Evolutionary conservation across 192 early-diverging fungal species (phyloP).

Genomic region (Spizellomyces punctatus): DNA sequence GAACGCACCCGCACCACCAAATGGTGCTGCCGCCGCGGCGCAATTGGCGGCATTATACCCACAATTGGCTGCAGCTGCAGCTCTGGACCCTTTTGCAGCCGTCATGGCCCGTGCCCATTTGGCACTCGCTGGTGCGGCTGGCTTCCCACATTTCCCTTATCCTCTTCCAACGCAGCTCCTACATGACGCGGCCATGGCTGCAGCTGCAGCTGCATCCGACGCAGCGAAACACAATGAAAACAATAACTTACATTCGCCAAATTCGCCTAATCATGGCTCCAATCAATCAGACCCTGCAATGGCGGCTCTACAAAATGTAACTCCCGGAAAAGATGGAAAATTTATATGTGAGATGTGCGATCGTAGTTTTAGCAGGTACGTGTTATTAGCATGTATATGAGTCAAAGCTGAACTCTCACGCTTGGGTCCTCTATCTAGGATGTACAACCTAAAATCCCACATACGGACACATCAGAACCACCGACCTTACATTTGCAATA

Average conservation of each 20-base stretch:
- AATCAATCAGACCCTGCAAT: neutral
- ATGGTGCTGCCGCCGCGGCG: neutral
- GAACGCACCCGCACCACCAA: neutral
- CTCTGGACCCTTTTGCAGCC: constrained; percentile 29
- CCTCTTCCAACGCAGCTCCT: constrained; percentile 19
- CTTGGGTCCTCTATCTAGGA: constrained; percentile 13
- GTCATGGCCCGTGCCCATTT: constrained; percentile 34
- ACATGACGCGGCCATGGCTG: constrained; percentile 32
- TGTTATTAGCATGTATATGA: neutral
- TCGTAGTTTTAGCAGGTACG: constrained; percentile 32
- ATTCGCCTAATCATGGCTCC: neutral
- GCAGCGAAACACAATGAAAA: neutral
- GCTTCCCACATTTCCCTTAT: constrained; percentile 21
- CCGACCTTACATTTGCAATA: constrained; percentile 40
- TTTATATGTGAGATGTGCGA: constrained; percentile 32
- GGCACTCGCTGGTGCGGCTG: constrained; percentile 2
- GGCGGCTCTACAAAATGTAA: neutral
- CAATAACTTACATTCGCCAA: neutral
- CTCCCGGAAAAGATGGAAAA: constrained; percentile 23
- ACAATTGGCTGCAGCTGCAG: constrained; percentile 30
- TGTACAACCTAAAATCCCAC: constrained; percentile 47
- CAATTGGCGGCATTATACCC: constrained; percentile 23
- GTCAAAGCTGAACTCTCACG: too few species aligned
- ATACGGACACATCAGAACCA: constrained; percentile 47
- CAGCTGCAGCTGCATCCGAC: constrained; percentile 10